Conservation (phyloP, 192 early-diverging fungal genomes). For the Entrophospora sp. region DNA sequence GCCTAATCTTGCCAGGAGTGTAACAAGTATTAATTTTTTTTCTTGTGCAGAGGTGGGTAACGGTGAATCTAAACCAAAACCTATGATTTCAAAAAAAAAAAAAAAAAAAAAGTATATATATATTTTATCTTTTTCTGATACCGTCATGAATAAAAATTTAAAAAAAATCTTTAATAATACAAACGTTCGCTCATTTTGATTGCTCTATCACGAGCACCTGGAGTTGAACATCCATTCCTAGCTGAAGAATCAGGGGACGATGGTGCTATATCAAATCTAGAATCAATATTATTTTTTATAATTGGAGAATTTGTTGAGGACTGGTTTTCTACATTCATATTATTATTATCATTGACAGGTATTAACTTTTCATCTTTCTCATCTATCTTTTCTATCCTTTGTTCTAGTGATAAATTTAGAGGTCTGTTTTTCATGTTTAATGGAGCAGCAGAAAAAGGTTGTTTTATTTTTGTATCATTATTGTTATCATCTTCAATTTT, state of each 20-base stretch:
- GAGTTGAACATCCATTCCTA: neutral
- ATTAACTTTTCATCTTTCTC: neutral
- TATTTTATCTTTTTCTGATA: neutral
- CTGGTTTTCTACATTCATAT: too few relatives aligned
- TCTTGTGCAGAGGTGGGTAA: neutral
- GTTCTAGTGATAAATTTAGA: too few relatives aligned
- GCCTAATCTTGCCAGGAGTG: slow-evolving; percentile 2
- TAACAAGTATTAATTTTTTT: slow-evolving; percentile 1
- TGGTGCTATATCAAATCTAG: neutral
- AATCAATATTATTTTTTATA: too few relatives aligned
- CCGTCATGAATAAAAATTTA: too few relatives aligned
- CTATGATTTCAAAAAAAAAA: neutral
- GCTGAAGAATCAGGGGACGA: neutral
- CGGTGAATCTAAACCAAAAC: neutral
- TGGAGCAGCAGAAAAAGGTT: too few relatives aligned
- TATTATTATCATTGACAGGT: neutral
- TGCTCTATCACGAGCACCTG: slow-evolving; percentile 6
- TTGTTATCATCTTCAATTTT: neutral
- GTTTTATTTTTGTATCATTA: too few relatives aligned
- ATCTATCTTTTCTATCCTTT: too few relatives aligned
- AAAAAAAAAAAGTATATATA: neutral
- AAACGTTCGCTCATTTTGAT: neutral
- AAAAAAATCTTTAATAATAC: too few relatives aligned
- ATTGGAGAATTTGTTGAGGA: too few relatives aligned
- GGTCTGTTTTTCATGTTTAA: too few relatives aligned